Base-by-base conservation (phyloP, 768 basidiomycete species). In the Amanita phalloides region DNA sequence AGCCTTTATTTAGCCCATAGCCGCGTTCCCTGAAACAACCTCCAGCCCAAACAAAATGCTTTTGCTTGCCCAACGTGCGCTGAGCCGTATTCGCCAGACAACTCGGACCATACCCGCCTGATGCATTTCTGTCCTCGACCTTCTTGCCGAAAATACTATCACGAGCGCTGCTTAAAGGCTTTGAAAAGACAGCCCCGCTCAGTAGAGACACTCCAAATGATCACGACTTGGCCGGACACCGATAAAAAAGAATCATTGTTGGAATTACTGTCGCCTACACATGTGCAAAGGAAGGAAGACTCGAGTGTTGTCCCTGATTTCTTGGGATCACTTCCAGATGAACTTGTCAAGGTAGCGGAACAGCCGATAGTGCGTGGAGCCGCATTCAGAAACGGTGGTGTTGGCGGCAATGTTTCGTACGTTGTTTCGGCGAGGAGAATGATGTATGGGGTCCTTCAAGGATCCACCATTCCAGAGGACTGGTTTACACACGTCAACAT, bases 61-160 rank as follows among this genome's bases (percentile, higher is more conserved):
- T 44, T 48, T 10, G 66, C 71, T 0, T 83, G 81, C 49, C 43
- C 33, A 11, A 56, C 68, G 3, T 84, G 82, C 63, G 55, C 55
- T 10, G 38, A 61, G 3, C 71, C 75, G 0, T 84, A 82, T 56
- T 65, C 65, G 26, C 75, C 79, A 0, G 67, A 74, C 45, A 57
- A 66, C 38, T 21, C 59, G 37, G 44, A 60, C 23, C 51, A 58
- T 1, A 25, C 46, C 6, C 56, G 59, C 4, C 36, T 76, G 6
- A 78, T 77, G 64, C 77, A 82, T 49, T 79, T 79, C 49, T 84
- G 82, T 57, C 78, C 80, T 0, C 72, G 75, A 0, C 76, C 74
- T 0, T 49, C 55, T 0, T 84, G 82, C 54, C 61, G 69, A 9
- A 68, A 59, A 3, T 71, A 66, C 6, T 82, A 72, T 53, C 82